Evolutionary conservation across 495 filamentous ascomycete genomes (phyloP).

Genomic region (Sphaerosporella brunnea): DNA sequence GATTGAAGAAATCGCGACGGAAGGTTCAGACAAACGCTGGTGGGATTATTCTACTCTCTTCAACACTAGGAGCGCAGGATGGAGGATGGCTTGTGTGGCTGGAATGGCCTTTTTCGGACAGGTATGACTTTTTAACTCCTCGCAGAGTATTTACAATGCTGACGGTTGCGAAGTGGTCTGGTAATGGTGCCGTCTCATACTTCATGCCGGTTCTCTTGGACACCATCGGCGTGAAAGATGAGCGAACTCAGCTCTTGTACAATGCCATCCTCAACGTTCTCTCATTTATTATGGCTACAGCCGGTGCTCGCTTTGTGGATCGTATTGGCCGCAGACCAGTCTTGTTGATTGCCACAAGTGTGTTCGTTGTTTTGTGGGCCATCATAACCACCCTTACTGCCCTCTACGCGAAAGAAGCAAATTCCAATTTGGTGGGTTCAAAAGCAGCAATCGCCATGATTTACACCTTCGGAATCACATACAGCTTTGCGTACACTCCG

Average conservation of each 20-base stretch:
- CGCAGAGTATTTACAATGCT: too few species aligned
- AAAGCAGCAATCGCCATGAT: conserved; percentile 25
- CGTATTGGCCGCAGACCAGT: conserved; percentile 45
- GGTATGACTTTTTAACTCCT: conserved; percentile 8
- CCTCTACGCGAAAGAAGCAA: conserved; percentile 21
- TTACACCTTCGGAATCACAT: conserved; percentile 25
- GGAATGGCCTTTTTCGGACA: conserved; percentile 43
- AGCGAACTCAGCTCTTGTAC: conserved; percentile 32
- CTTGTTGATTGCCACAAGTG: conserved; percentile 40
- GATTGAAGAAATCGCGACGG: conserved; percentile 38
- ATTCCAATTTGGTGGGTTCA: conserved; percentile 32
- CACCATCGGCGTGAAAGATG: conserved; percentile 34
- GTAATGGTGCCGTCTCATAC: conserved; percentile 41
- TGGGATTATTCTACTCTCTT: conserved; percentile 50
- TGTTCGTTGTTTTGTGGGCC: conserved; percentile 37
- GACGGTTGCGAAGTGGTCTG: conserved; percentile 33
- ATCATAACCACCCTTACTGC: conserved; percentile 38
- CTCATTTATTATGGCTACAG: conserved; percentile 46
- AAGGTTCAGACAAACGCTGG: conserved; percentile 49
- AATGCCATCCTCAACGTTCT: conserved; percentile 48
- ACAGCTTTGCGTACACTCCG: conserved; percentile 24
- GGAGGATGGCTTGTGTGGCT: conserved; percentile 30
- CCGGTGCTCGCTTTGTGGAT: conserved; percentile 50
- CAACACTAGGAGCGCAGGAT: conserved; percentile 37
- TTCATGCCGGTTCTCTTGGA: conserved; percentile 38